Base-by-base conservation (phyloP, 352 stramenopile genomes). In the Nothophytophthora sp. region DNA sequence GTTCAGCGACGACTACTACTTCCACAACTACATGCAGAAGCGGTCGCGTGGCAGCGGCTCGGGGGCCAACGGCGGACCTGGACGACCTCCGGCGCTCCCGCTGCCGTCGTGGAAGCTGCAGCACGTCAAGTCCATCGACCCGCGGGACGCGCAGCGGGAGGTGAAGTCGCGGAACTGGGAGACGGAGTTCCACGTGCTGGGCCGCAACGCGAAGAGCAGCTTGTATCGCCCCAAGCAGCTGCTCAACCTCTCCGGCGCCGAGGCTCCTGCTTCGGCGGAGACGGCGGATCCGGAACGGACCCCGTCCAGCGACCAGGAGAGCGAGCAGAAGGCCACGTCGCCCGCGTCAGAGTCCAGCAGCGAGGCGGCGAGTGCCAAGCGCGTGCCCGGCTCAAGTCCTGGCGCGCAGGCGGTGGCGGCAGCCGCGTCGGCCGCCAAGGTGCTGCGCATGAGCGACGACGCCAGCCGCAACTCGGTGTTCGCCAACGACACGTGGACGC, bases 1-100 rank as follows among this genome's bases (percentile, higher is more conserved):
- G 40, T 95, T 92, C 62, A 95, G 81, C 56, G 84, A 95, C 53
- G 84, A 95, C 62, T 92, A 95, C 53, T 95, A 92, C 47, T 95
- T 90, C 51, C 78, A 92, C 63, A 92, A 92, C 52, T 89, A 79
- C 33, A 65, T 82, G 63, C 77, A 90, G 63, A 95, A 95, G 64
- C 77, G 81, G 12, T 63, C 70, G 29, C 76, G 80, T 12, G 42
- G 35, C 27, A n/a, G n/a, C n/a, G n/a, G n/a, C n/a, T n/a, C n/a
- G n/a, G n/a, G n/a, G n/a, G n/a, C n/a, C n/a, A n/a, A n/a, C n/a
- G 65, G 50, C 4, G 55, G 53, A 11, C 44, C 62, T 22, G 72
- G 72, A 16, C 54, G 69, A 22, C 52, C 64, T 4, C 67, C 67
- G 1, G 60, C 36, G 4, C 41, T 81, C 1, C 84, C 81, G 23